Evolutionary conservation across 2,329 filamentous ascomycete genomes (phyloP).

Genomic region (Clonostachys byssicola): DNA sequence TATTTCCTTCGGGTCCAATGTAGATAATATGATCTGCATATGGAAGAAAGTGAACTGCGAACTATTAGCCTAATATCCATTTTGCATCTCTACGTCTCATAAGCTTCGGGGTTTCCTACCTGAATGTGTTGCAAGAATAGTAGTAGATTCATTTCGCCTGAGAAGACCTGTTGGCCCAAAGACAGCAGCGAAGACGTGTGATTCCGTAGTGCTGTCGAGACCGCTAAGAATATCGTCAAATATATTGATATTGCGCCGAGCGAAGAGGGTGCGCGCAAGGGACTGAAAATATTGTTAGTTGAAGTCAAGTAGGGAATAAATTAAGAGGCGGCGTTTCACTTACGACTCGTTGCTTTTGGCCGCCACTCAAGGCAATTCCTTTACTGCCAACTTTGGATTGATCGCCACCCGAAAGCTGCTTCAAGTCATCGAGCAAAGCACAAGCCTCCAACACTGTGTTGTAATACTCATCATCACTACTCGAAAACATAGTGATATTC

Average conservation of each 20-base stretch:
- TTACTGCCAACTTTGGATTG: conserved; percentile 20
- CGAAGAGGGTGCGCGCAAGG: conserved; percentile 24
- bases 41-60: conserved; percentile 25
- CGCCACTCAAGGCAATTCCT: conserved; percentile 25
- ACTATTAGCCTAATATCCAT: conserved; percentile 25
- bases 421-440: conserved; percentile 20
- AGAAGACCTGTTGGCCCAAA: conserved; percentile 29
- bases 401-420: conserved; percentile 12
- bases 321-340: conserved; percentile 2
- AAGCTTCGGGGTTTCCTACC: conserved; percentile 6
- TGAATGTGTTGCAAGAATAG: conserved; percentile 26
- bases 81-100: conserved; percentile 14
- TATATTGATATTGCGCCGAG: conserved; percentile 22
- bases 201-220: conserved; percentile 32
- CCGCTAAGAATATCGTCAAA: conserved; percentile 34
- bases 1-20: conserved; percentile 27
- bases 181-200: conserved; percentile 29
- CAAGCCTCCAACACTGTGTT: conserved; percentile 23
- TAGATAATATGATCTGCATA: conserved; percentile 38
- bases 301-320: conserved; percentile 1
- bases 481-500: conserved; percentile 25
- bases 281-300: conserved; percentile 13
- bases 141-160: conserved; percentile 16
- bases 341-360: conserved; percentile 25
- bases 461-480: conserved; percentile 20